Base-by-base conservation (phyloP, 2,329 filamentous ascomycete species). In the Botrytis squamosa region DNA sequence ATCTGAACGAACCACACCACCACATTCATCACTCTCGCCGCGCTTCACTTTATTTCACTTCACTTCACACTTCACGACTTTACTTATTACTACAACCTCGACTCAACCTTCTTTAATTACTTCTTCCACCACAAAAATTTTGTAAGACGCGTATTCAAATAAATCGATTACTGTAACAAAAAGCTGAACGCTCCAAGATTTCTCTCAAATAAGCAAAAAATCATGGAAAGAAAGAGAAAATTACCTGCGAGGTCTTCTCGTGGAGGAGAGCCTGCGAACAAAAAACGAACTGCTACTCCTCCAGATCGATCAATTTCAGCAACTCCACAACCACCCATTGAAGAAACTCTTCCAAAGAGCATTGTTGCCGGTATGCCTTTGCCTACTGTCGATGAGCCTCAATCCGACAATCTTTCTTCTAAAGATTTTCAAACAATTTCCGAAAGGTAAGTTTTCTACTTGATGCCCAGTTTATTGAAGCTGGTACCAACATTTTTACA, bases 341-440 rank as follows among this genome's bases (percentile, higher is more conserved):
- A 79, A 76, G 82, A 82, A 77, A 83, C 83, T 72, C 80, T 95
- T 72, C 92, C 92, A 40, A 89, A 86, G 75, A 89, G 88, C 64
- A 83, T 94, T 52, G 84, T 87, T 77, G 83, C 91, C 3, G 90
- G 90, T 67, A 89, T 91, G 79, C 90, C 92, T 25, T 83, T 95
- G 46, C 93, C 93, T 3, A 93, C 90, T 0, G 86, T 94, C 22
- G 87, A 91, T 77, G 86, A 88, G 67, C 85, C 90, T 25, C 93
- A 96, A 80, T 83, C 89, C 0, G 86, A 88, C 12, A 86, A 90
- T 75, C 84, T 95, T 10, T 84, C 90, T 0, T 80, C 83, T 7
- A 88, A 87, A 76, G 91, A 94, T 22, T 95, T 91, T 79, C 93
- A 95, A 83, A 89, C 89, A 38, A 86, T 95, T 59, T 88, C 90